Percentiles rank a stretch among this genome's conserved stretches.
phyloP scores from a whole-genome alignment of 2,329 filamentous ascomycete species.

The Cytospora schulzeri region DNA sequence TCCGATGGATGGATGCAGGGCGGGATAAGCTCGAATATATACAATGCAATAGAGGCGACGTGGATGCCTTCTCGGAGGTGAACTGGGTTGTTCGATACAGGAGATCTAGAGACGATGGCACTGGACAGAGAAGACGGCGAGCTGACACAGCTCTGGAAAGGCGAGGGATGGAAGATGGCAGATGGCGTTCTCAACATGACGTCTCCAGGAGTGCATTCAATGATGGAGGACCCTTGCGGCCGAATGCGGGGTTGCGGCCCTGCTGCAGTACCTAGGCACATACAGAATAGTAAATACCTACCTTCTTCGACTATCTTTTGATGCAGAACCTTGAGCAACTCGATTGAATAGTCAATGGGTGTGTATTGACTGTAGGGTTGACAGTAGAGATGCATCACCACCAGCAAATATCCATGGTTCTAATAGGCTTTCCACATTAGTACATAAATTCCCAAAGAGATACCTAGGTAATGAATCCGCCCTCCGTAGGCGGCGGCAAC shows the following conservation, averaged over 20 bases:
- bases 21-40: neutral
- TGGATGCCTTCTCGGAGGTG: neutral
- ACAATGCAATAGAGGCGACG: neutral
- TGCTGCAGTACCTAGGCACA: no score
- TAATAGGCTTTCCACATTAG: no score
- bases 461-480: neutral
- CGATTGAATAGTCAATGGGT: no score
- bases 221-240: neutral
- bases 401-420: neutral
- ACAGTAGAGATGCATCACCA: neutral
- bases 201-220: neutral
- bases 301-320: no score
- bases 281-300: neutral
- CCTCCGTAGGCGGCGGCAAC: neutral
- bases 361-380: no score
- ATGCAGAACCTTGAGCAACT: no score
- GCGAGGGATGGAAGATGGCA: no score
- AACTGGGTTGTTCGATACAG: neutral
- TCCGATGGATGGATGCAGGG: neutral
- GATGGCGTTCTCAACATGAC: slow-evolving; percentile 11
- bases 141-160: no score
- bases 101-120: neutral
- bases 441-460: neutral
- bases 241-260: slow-evolving; percentile 1
- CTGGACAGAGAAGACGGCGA: neutral